These are phyloP conservation scores for Apiospora koreana DNA, from an alignment of 2,329 filamentous ascomycete genomes.

Conservation along the genomic window DNA sequence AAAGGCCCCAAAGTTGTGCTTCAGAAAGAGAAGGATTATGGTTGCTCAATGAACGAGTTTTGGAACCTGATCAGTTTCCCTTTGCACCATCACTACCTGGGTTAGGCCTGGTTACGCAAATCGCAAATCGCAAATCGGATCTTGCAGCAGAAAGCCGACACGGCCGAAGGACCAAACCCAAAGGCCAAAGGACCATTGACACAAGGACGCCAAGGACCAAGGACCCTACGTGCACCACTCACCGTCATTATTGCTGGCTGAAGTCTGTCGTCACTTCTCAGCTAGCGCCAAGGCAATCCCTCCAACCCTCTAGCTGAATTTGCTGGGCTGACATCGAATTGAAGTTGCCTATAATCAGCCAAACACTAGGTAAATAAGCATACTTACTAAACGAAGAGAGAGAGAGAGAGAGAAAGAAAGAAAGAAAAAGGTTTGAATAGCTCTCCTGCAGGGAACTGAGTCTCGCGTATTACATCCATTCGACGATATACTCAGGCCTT, in stretches of 20 bases:
- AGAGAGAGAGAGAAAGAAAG: too few species aligned
- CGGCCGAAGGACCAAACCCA: background rate
- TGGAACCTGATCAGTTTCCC: background rate
- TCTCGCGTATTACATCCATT: background rate
- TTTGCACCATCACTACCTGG: background rate
- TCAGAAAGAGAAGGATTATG: background rate
- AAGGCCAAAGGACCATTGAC: too few species aligned
- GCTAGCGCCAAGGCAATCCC: background rate
- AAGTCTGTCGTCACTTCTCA: background rate
- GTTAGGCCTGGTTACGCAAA: slow-evolving; percentile 5
- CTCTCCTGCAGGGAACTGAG: background rate
- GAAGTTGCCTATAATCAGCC: background rate
- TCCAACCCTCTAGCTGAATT: background rate
- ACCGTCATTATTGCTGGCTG: background rate
- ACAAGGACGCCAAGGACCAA: too few species aligned
- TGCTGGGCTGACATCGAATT: background rate
- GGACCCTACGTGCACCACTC: background rate
- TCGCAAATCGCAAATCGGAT: background rate
- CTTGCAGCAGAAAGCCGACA: slow-evolving; percentile 3
- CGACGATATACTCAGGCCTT: background rate
- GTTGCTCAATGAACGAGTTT: background rate
- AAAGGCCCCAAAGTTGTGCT: background rate
- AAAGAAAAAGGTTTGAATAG: background rate
- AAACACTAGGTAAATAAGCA: background rate
- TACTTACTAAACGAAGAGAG: background rate